Conservation (phyloP, 768 basidiomycete species). For the Lactarius hengduanensis region DNA sequence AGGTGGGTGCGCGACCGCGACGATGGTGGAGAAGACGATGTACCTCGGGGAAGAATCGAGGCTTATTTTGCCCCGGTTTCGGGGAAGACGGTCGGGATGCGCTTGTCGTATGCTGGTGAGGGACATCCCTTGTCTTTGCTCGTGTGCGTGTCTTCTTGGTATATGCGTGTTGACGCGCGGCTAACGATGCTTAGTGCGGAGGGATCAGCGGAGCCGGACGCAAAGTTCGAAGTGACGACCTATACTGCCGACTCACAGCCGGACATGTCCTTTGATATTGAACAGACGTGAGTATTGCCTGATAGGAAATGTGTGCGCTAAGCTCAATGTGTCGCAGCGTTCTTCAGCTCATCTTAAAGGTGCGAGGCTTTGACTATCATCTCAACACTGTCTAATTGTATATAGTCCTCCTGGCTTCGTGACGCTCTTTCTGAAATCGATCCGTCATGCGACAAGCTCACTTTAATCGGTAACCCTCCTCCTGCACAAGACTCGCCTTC, state of each 20-base stretch:
- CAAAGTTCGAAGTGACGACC: constrained; percentile 83
- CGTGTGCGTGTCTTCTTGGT: constrained; percentile 52
- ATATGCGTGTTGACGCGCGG: neutral
- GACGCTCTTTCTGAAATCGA: constrained; percentile 92
- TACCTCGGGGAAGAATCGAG: constrained; percentile 50
- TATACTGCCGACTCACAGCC: constrained; percentile 80
- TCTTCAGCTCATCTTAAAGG: constrained; percentile 43
- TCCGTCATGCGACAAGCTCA: constrained; percentile 80
- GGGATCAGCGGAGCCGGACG: constrained; percentile 77
- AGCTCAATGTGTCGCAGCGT: constrained; percentile 13
- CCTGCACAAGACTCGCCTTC: constrained; percentile 26
- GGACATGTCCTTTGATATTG: constrained; percentile 74
- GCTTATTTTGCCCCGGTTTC: constrained; percentile 48
- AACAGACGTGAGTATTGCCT: constrained; percentile 49
- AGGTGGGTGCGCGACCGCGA: constrained; percentile 47
- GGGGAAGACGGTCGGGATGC: constrained; percentile 78
- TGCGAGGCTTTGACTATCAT: constrained; percentile 71
- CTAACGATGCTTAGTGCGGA: constrained; percentile 52
- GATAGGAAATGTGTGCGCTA: constrained; percentile 11
- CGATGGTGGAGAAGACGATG: constrained; percentile 46
- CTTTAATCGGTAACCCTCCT: constrained; percentile 75
- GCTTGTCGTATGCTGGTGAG: constrained; percentile 75
- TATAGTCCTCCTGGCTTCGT: constrained; percentile 87
- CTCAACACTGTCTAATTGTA: neutral
- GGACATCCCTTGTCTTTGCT: constrained; percentile 78